Evolutionary conservation across 2,329 filamentous ascomycete species (phyloP).

Genomic region (Tolypocladium inflatum): DNA sequence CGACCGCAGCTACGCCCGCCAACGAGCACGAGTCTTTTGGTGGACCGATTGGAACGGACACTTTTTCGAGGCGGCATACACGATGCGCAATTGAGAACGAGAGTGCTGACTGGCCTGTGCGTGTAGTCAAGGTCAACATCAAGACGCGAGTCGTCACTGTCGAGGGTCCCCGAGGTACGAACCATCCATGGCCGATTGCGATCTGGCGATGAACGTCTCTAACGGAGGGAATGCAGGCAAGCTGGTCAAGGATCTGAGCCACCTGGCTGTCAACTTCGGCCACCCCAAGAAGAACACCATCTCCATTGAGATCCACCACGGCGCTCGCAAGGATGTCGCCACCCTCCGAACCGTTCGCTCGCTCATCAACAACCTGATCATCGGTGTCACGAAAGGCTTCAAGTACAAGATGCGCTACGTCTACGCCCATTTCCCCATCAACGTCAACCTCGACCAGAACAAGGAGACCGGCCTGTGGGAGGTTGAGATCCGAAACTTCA

Average conservation of each 20-base stretch:
- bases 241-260: conserved; percentile 92
- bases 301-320: conserved; percentile 98
- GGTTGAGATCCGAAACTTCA: conserved; percentile 99
- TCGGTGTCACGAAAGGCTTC: conserved; percentile 97
- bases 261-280: conserved; percentile 93
- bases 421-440: conserved; percentile 99
- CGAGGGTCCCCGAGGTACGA: conserved; percentile 84
- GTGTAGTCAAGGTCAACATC: conserved; percentile 90
- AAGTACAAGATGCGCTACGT: conserved; percentile 99
- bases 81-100: background rate
- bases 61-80: background rate
- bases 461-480: conserved; percentile 76
- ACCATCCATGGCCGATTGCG: background rate
- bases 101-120: conserved; percentile 18
- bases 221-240: conserved; percentile 52
- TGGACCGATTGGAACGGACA: background rate
- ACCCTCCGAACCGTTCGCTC: conserved; percentile 96
- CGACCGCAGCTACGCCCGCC: background rate
- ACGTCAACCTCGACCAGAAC: conserved; percentile 99
- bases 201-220: conserved; percentile 3
- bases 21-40: background rate
- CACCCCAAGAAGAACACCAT: conserved; percentile 77
- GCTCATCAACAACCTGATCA: conserved; percentile 97
- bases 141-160: conserved; percentile 95
- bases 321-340: conserved; percentile 93